Conservation (phyloP, 305 asterid genomes). For the Plantago coronopus region DNA sequence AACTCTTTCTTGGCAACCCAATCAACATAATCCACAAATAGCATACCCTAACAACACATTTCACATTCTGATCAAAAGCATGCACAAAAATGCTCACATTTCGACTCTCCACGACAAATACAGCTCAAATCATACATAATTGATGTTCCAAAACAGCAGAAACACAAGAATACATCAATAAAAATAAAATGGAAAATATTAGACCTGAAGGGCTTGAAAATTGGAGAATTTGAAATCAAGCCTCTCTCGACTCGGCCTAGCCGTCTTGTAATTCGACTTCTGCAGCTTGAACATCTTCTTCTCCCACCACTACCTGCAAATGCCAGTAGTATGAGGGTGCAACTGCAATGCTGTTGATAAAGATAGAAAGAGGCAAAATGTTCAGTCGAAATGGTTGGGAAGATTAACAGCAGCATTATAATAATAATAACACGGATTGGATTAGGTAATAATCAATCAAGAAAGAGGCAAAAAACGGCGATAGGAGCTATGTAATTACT, state of each 20-base stretch:
- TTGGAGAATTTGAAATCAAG: constrained; percentile 80
- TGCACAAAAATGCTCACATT: background rate
- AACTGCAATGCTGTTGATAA: background rate
- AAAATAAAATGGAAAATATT: background rate
- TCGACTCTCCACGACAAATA: too few species aligned
- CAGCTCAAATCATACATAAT: too few species aligned
- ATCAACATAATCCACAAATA: too few species aligned
- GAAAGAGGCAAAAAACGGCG: background rate
- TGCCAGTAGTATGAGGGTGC: background rate
- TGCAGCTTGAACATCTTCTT: constrained; percentile 58
- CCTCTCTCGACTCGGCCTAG: constrained; percentile 44
- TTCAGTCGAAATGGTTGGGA: background rate
- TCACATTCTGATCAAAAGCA: too few species aligned
- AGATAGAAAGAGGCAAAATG: too few species aligned
- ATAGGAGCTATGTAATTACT: background rate
- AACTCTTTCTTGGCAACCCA: background rate
- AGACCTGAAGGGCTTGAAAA: constrained; percentile 89
- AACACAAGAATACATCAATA: background rate
- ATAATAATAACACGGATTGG: background rate
- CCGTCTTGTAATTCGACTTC: constrained; percentile 36
- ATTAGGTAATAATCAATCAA: too few species aligned
- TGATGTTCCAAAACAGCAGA: background rate
- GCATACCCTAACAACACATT: background rate
- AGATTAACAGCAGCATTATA: background rate
- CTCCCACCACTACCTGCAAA: too few species aligned